These are phyloP conservation scores for Thalassiosira exigua DNA, from an alignment of 352 stramenopile genomes.

Conservation along the genomic window DNA sequence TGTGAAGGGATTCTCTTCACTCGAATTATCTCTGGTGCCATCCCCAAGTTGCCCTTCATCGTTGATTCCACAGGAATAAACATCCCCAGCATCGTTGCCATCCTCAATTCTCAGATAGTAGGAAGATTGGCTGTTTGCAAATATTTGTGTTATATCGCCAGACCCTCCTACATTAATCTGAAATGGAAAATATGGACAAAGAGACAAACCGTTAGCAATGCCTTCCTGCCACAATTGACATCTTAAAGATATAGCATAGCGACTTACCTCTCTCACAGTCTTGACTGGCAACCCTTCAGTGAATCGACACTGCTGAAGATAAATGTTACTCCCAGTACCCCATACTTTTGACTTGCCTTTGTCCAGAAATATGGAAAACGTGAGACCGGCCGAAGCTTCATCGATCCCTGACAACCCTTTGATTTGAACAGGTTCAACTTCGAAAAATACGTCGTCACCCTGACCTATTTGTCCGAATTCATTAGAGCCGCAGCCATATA, in stretches of 20 bases:
- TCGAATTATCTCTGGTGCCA: constrained; percentile 21
- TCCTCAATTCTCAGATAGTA: constrained; percentile 40
- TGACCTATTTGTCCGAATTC: constrained; percentile 46
- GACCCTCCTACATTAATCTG: too few relatives aligned
- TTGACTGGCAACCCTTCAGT: constrained; percentile 16
- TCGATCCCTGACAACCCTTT: constrained; percentile 27
- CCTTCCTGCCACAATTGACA: too few relatives aligned
- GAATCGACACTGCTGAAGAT: constrained; percentile 37
- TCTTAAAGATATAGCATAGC: too few relatives aligned
- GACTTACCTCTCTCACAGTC: background rate
- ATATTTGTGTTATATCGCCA: constrained; percentile 30
- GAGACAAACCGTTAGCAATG: too few relatives aligned
- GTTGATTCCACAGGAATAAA: constrained; percentile 32
- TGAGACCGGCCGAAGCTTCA: constrained; percentile 26
- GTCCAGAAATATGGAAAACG: constrained; percentile 43
- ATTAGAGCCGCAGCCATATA: constrained; percentile 54
- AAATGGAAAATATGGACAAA: too few relatives aligned
- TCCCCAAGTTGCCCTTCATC: constrained; percentile 45
- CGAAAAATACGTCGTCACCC: constrained; percentile 5
- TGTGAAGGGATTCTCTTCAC: background rate
- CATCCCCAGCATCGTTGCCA: background rate
- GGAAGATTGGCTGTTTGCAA: constrained; percentile 45
- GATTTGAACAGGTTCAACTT: constrained; percentile 13
- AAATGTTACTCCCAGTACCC: constrained; percentile 43
- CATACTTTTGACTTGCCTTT: constrained; percentile 12